Evolutionary conservation across 2,329 filamentous ascomycete species (phyloP).

Genomic region (Phyllosticta citriasiana): DNA sequence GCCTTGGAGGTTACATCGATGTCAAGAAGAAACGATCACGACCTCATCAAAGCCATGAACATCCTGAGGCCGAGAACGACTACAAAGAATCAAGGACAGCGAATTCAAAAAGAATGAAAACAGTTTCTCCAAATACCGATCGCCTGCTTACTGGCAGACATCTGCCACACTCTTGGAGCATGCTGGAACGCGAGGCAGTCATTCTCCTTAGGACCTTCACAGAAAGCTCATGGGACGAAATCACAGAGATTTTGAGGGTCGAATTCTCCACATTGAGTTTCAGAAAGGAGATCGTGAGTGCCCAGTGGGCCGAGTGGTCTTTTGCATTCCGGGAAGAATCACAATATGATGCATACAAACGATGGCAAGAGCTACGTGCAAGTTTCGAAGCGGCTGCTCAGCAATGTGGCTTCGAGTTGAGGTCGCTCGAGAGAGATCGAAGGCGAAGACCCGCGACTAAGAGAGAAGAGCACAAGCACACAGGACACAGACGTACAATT

Average conservation of each 20-base stretch:
- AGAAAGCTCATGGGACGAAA: neutral
- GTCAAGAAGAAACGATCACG: neutral
- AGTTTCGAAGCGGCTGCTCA: neutral
- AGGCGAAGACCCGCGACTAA: too few species aligned
- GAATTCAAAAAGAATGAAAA: neutral
- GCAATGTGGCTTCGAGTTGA: neutral
- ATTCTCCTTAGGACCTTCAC: neutral
- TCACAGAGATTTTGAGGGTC: neutral
- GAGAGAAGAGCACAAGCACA: too few species aligned
- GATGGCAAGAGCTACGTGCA: neutral
- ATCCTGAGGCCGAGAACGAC: neutral
- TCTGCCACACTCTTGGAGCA: neutral
- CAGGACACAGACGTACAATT: too few species aligned
- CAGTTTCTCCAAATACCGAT: neutral
- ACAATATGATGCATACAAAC: neutral
- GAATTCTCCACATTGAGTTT: neutral
- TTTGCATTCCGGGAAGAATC: neutral
- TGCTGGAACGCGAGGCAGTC: neutral
- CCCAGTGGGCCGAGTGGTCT: neutral
- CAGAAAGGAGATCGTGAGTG: neutral
- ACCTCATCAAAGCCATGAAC: neutral
- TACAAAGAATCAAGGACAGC: neutral
- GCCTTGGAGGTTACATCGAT: neutral
- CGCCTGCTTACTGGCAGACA: neutral
- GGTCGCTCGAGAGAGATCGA: too few species aligned